A percentile compares a stretch with the other conserved stretches of the same genome.
Evolutionary conservation across 2,329 filamentous ascomycete species (phyloP).

Genomic region (Colletotrichum zoysiae): DNA sequence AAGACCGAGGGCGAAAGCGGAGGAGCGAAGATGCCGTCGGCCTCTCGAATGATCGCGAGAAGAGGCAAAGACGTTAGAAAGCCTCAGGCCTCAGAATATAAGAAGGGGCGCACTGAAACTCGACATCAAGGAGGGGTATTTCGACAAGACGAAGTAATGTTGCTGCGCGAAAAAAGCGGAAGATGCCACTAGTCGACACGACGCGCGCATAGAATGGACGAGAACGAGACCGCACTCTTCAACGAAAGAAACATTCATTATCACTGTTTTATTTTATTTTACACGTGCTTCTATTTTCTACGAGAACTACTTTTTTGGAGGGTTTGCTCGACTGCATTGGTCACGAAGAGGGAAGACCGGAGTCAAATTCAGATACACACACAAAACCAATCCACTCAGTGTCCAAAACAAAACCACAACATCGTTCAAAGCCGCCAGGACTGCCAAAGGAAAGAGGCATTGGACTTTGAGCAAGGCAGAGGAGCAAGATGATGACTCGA

Average conservation of each 20-base stretch:
- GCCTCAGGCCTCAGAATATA: too few relatives aligned
- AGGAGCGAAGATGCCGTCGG: slow-evolving; percentile 63
- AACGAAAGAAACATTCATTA: slow-evolving; percentile 32
- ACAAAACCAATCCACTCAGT: slow-evolving; percentile 38
- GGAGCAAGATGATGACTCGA: neutral
- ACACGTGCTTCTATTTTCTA: slow-evolving; percentile 28
- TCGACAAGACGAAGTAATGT: slow-evolving; percentile 24
- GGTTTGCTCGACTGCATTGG: slow-evolving; percentile 25
- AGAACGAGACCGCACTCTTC: slow-evolving; percentile 18
- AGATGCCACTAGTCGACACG: slow-evolving; percentile 26
- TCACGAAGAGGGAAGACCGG: slow-evolving; percentile 13
- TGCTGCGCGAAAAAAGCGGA: slow-evolving; percentile 9
- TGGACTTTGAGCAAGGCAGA: neutral
- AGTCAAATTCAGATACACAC: slow-evolving; percentile 37
- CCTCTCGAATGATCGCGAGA: slow-evolving; percentile 62
- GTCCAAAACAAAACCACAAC: slow-evolving; percentile 21
- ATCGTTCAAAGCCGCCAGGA: neutral
- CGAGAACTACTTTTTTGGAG: slow-evolving; percentile 7
- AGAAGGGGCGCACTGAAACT: neutral
- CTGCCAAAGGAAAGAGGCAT: neutral
- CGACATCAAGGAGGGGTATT: neutral
- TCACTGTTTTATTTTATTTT: neutral
- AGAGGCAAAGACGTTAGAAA: slow-evolving; percentile 65
- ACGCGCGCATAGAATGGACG: slow-evolving; percentile 31
- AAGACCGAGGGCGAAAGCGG: slow-evolving; percentile 57